Conservation (phyloP, 2,329 filamentous ascomycete genomes). For the Phoma sp. region DNA sequence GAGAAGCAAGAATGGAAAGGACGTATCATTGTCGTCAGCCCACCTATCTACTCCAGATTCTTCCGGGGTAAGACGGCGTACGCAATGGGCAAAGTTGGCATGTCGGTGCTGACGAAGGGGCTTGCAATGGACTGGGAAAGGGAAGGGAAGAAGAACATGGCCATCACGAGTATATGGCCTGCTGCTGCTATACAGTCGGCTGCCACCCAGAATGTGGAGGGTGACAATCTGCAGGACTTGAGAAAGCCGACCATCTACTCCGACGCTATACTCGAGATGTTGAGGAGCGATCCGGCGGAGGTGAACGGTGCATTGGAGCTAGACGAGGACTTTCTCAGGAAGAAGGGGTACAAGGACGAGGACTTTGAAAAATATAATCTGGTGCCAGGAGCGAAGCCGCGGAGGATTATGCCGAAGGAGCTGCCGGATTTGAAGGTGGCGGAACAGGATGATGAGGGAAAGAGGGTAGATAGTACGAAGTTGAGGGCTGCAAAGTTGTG, state of each 20-base stretch:
- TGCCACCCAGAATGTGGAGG: slow-evolving; percentile 65
- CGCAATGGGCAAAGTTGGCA: slow-evolving; percentile 77
- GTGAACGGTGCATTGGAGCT: slow-evolving; percentile 78
- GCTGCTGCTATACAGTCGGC: slow-evolving; percentile 79
- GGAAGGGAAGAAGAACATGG: slow-evolving; percentile 71
- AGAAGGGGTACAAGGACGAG: slow-evolving; percentile 62
- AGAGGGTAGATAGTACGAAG: slow-evolving; percentile 69
- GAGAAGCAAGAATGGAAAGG: slow-evolving; percentile 59
- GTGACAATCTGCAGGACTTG: slow-evolving; percentile 63
- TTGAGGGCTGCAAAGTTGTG: slow-evolving; percentile 29
- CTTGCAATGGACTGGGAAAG: slow-evolving; percentile 81
- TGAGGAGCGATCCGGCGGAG: slow-evolving; percentile 63
- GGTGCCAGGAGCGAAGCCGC: slow-evolving; percentile 67
- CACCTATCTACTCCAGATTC: slow-evolving; percentile 85
- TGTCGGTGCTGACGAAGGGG: slow-evolving; percentile 83
- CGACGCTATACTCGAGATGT: slow-evolving; percentile 77
- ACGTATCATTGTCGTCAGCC: slow-evolving; percentile 78
- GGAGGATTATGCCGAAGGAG: slow-evolving; percentile 78
- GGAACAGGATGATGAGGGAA: slow-evolving; percentile 83
- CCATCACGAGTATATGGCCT: slow-evolving; percentile 84
- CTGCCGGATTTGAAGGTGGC: slow-evolving; percentile 75
- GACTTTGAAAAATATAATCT: slow-evolving; percentile 79
- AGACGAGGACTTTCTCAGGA: slow-evolving; percentile 81
- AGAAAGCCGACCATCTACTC: slow-evolving; percentile 76
- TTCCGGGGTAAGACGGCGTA: slow-evolving; percentile 88